These are phyloP conservation scores for Melanogaster broomeanus DNA, from an alignment of 768 basidiomycete species.

Conservation along the genomic window DNA sequence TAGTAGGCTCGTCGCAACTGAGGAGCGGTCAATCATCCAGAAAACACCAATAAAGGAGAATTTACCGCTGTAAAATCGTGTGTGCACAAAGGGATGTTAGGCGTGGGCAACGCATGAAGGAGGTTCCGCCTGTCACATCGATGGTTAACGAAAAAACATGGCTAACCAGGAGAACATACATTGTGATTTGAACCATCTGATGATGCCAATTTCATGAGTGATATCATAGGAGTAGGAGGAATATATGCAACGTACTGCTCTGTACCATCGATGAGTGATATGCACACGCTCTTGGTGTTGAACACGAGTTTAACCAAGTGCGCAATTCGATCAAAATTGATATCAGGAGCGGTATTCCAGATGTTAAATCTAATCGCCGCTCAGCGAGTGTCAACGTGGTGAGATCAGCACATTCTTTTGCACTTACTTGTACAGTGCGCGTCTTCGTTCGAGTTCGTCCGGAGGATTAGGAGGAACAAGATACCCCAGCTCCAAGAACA, in stretches of 20 bases:
- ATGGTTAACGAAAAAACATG: background rate
- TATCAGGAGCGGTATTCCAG: conserved; percentile 81
- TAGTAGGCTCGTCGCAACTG: conserved; percentile 85
- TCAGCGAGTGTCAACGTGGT: conserved; percentile 1
- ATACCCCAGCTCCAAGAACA: conserved; percentile 64
- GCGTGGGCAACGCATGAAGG: conserved; percentile 46
- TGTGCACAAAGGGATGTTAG: conserved; percentile 82
- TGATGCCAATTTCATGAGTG: conserved; percentile 7
- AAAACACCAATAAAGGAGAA: background rate
- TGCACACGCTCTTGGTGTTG: conserved; percentile 80
- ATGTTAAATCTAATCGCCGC: conserved; percentile 75
- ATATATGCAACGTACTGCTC: conserved; percentile 61
- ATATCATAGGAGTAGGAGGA: background rate
- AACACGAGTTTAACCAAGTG: conserved; percentile 94
- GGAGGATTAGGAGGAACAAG: conserved; percentile 83
- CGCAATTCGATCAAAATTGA: conserved; percentile 92
- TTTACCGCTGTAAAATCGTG: conserved; percentile 73
- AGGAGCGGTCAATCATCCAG: conserved; percentile 1
- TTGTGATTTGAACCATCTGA: conserved; percentile 88
- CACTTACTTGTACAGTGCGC: conserved; percentile 81
- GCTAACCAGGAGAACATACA: conserved; percentile 46
- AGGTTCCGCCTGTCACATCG: conserved; percentile 44
- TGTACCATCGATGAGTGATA: conserved; percentile 81
- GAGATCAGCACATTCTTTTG: background rate
- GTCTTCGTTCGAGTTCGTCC: conserved; percentile 77